These are phyloP conservation scores for Triadica sebifera DNA, from an alignment of 345 rosid genomes.

Conservation along the genomic window DNA sequence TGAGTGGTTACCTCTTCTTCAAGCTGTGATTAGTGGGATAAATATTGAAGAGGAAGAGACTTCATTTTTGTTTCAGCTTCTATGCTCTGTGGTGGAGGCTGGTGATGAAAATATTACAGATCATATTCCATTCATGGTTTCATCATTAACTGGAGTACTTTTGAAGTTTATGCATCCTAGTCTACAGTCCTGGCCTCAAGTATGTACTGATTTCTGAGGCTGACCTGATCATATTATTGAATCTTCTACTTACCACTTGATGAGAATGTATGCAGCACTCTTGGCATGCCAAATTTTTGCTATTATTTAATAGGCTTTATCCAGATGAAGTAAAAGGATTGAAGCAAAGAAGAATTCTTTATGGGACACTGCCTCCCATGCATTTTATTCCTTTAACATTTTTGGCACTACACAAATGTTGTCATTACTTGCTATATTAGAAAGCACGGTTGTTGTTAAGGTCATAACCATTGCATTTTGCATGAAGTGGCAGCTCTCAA, in stretches of 20 bases:
- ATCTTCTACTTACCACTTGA: neutral
- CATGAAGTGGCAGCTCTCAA: neutral
- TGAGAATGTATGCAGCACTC: neutral
- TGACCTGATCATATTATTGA: neutral
- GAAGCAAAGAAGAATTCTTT: neutral
- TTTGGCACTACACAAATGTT: neutral
- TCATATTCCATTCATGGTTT: constrained; percentile 67
- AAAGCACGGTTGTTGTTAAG: neutral
- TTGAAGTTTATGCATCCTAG: constrained; percentile 46
- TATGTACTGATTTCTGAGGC: constrained; percentile 35
- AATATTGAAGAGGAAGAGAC: constrained; percentile 68
- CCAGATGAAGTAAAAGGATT: neutral
- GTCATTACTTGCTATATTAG: neutral
- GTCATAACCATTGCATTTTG: neutral
- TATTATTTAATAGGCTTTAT: neutral
- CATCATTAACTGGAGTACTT: constrained; percentile 52
- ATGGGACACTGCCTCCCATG: neutral
- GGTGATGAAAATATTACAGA: constrained; percentile 50
- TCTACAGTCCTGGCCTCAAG: constrained; percentile 69
- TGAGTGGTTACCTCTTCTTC: constrained; percentile 76
- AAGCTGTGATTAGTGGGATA: constrained; percentile 62
- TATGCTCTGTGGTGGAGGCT: constrained; percentile 61
- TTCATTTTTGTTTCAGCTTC: constrained; percentile 62
- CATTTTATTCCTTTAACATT: neutral
- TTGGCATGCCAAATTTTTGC: neutral